A percentile compares a stretch with the other conserved stretches of the same genome.
Evolutionary conservation across 192 early-diverging fungal genomes (phyloP).

Genomic region (Dissophora globulifera): DNA sequence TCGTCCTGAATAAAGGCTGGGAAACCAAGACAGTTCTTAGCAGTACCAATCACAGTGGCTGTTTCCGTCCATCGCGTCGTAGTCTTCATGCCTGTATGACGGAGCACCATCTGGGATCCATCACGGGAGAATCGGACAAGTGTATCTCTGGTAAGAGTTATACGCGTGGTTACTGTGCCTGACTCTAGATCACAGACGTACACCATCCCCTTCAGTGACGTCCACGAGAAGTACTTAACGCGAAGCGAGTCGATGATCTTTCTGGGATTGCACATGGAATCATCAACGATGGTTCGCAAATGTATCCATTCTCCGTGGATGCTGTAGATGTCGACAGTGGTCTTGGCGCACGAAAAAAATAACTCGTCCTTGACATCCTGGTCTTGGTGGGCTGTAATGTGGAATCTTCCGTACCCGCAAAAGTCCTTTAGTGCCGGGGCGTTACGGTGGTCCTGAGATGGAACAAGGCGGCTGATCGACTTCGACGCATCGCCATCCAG

Average conservation of each 20-base stretch:
- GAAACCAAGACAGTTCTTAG: background rate
- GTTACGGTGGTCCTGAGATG: background rate
- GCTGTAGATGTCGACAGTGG: conserved; percentile 2
- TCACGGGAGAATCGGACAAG: conserved; percentile 2
- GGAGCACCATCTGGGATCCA: background rate
- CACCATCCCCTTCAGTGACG: background rate
- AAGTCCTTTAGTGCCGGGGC: background rate
- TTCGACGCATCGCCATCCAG: too few species aligned
- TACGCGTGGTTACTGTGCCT: background rate
- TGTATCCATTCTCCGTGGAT: conserved; percentile 1
- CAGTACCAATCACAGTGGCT: background rate
- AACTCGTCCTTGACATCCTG: conserved; percentile 5
- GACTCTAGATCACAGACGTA: conserved; percentile 4
- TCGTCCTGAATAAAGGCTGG: background rate
- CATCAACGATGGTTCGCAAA: background rate
- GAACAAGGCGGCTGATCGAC: background rate
- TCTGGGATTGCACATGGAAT: background rate
- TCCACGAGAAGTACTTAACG: conserved; percentile 11
- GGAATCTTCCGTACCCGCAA: conserved; percentile 3
- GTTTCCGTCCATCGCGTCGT: background rate
- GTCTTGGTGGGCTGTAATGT: background rate
- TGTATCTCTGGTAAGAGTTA: background rate
- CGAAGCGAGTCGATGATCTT: background rate
- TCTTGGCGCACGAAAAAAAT: conserved; percentile 4
- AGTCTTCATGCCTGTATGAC: background rate